Evolutionary conservation across 2,329 filamentous ascomycete genomes (phyloP).

Genomic region (Pyrenophora graminea): DNA sequence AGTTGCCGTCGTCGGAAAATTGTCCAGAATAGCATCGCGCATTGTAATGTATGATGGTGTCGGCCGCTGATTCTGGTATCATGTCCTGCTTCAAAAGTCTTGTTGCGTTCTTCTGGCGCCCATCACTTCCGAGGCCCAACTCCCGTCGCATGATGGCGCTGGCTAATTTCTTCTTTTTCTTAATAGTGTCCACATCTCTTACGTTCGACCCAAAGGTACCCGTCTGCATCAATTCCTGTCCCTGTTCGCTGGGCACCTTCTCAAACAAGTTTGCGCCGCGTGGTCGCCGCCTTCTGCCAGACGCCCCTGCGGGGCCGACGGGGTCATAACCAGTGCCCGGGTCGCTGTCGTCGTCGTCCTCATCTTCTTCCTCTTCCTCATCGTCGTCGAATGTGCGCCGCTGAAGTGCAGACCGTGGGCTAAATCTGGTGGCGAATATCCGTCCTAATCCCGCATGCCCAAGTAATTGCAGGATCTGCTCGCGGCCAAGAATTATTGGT

Average conservation of each 20-base stretch:
- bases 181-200: conserved; percentile 54
- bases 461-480: conserved; percentile 60
- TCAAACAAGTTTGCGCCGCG: conserved; percentile 65
- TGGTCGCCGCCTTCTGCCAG: conserved; percentile 45
- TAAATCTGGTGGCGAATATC: conserved; percentile 51
- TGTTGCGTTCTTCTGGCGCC: conserved; percentile 63
- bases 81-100: conserved; percentile 73
- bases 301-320: conserved; percentile 42
- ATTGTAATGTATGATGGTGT: conserved; percentile 87
- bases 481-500: conserved; percentile 50
- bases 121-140: conserved; percentile 68
- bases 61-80: conserved; percentile 76
- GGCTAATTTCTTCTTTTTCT: conserved; percentile 65
- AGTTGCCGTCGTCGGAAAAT: conserved; percentile 95
- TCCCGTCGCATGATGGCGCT: conserved; percentile 79
- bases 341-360: conserved; percentile 48
- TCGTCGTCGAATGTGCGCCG: conserved; percentile 29
- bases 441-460: conserved; percentile 58
- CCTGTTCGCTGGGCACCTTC: conserved; percentile 80
- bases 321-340: conserved; percentile 41
- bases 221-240: conserved; percentile 76
- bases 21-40: conserved; percentile 90
- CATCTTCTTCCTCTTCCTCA: conserved; percentile 47
- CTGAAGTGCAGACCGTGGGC: conserved; percentile 22
- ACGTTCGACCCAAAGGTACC: conserved; percentile 78